These are phyloP conservation scores for California macrophylla DNA, from an alignment of 441 rosid species.

Conservation along the genomic window DNA sequence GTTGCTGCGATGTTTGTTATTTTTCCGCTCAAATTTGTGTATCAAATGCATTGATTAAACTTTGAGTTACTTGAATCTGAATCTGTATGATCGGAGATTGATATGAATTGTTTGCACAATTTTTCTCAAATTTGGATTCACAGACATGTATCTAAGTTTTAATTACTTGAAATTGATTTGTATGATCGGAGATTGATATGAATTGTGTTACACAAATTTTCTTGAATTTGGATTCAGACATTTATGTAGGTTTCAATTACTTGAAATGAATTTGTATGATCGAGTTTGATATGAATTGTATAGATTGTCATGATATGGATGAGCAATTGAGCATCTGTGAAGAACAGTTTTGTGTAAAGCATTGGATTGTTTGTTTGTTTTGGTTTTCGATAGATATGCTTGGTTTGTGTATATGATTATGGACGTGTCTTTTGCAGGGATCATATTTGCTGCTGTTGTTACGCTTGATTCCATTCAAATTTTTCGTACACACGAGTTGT, in stretches of 20 bases:
- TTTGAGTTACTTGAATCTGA: not conserved
- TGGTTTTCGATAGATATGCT: not conserved
- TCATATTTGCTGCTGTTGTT: conserved; percentile 36
- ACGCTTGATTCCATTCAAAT: conserved; percentile 57
- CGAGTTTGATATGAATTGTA: too few species aligned
- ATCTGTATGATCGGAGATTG: not conserved
- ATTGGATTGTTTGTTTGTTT: not conserved
- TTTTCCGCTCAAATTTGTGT: not conserved
- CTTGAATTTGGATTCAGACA: not conserved
- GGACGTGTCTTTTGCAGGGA: conserved; percentile 32
- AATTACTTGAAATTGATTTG: not conserved
- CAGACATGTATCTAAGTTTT: not conserved
- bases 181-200: not conserved
- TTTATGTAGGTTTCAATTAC: not conserved
- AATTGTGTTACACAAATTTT: not conserved
- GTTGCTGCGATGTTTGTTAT: not conserved
- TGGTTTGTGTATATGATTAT: not conserved
- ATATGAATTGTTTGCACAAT: not conserved
- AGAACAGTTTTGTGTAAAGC: not conserved
- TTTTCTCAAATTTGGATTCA: not conserved
- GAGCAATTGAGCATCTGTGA: not conserved
- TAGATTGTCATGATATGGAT: not conserved
- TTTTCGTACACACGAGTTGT: conserved; percentile 58
- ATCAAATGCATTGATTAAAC: not conserved
- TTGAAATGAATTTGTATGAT: not conserved